Base-by-base conservation (phyloP, 2,329 filamentous ascomycete species). In the Alternaria longipes region DNA sequence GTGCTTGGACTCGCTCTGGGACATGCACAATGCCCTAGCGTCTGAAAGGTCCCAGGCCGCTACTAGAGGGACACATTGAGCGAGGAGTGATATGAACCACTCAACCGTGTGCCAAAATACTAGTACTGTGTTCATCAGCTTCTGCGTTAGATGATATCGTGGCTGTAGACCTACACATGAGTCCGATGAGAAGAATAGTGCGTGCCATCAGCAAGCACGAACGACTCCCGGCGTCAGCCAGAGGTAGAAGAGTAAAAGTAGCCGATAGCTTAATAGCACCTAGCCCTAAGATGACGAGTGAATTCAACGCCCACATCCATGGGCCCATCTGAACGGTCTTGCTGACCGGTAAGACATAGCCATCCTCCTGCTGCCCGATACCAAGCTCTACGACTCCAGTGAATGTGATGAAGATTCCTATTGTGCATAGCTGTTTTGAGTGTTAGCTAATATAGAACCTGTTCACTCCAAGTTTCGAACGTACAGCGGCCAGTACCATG, bases 211-310 rank as follows among this genome's bases (percentile, higher is more conserved):
- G 40, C 47, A 81, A 76, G 6, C 71, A 71, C 20, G 78, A 78
- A 69, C 81, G 82, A 16, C 62, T 71, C 36, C 22, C 49, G 1
- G 74, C 79, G 6, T 74, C 70, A 14, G 78, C 70, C n/a, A 79
- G 77, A 7, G 81, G 75, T 49, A 84, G 72, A 3, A 85, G 73
- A 60, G 82, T 82, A 12, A 81, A 75, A 12, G 78, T 78, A 18
- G 83, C 76, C 1, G 83, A 84, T 7, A 84, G 74, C 69, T 85
- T 85, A 62, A 83, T 77, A 2, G 80, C 68, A 32, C 79, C 76
- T 8, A 82, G 79, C 0, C 81, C 83, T 4, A 82, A 54, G 58
- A 84, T 79, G 8, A 81, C 75, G 34, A 64, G 84, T 60, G 47
- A 62, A 78, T 56, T 51, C 41, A 60, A 32, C 12, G 58, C 52